phyloP scores from a whole-genome alignment of 208 protist genomes.

The Wallacemonas sp. region DNA sequence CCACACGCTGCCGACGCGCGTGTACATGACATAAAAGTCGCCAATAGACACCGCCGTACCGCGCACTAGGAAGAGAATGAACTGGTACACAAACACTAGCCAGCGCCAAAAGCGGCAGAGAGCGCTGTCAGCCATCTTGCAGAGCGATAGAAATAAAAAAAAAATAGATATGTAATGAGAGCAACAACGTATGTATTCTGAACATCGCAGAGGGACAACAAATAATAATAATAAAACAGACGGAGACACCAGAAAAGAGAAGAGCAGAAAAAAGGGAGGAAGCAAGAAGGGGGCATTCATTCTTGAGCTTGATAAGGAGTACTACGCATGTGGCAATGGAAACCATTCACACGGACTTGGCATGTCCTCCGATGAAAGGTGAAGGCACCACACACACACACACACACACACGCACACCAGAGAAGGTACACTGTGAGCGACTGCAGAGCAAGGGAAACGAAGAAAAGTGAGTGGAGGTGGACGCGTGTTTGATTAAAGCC shows the following conservation, averaged over 20 bases:
- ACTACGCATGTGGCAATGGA: not conserved
- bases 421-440: no score
- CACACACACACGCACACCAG: no score
- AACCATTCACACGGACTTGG: no score
- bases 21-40: conserved; percentile 66
- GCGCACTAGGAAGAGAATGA: conserved; percentile 55
- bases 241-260: not conserved
- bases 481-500: no score
- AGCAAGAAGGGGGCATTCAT: no score
- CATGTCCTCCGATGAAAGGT: no score
- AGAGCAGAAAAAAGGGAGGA: not conserved
- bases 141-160: not conserved
- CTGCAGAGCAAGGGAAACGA: no score
- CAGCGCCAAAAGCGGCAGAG: not conserved
- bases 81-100: conserved; percentile 29
- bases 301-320: not conserved
- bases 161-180: not conserved
- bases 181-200: no score
- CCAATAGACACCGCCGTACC: conserved; percentile 48
- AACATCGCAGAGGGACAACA: no score
- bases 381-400: no score
- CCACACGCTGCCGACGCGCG: conserved; percentile 51
- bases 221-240: no score
- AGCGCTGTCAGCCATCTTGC: not conserved
- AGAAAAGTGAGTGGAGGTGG: no score